Conservation (phyloP, 2,329 filamentous ascomycete genomes). For the Escovopsis sp. region DNA sequence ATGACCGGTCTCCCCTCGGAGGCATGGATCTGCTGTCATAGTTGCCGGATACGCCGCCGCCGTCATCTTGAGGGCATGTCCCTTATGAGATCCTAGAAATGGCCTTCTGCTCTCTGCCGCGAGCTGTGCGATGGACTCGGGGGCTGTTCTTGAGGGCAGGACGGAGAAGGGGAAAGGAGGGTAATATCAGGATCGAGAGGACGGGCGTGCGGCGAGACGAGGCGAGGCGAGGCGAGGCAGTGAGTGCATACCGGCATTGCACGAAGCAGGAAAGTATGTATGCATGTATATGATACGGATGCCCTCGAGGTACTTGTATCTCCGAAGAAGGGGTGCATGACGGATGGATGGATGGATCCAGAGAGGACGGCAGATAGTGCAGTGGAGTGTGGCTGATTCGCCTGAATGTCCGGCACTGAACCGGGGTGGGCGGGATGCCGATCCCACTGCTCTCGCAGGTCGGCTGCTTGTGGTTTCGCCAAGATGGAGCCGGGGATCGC, state of each 20-base stretch:
- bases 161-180: background rate
- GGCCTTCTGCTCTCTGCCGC: constrained; percentile 5
- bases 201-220: background rate
- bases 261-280: background rate
- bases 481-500: background rate
- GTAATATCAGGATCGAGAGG: background rate
- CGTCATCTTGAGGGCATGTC: constrained; percentile 46
- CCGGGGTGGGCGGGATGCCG: constrained; percentile 24
- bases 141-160: background rate
- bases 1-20: constrained; percentile 45
- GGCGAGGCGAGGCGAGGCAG: background rate
- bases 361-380: constrained; percentile 29
- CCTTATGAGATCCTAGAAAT: constrained; percentile 4
- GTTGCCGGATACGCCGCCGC: constrained; percentile 41
- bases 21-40: constrained; percentile 36
- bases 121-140: background rate
- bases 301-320: constrained; percentile 20
- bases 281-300: constrained; percentile 19
- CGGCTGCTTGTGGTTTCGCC: constrained; percentile 1
- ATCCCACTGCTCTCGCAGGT: constrained; percentile 3
- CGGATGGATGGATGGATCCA: constrained; percentile 16
- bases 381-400: constrained; percentile 28
- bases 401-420: constrained; percentile 35
- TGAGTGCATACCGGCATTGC: too few species aligned
- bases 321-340: too few species aligned